Percentiles rank a stretch among this genome's conserved stretches.
phyloP scores from a whole-genome alignment of 1,139 yeast species.

The Blastobotrys petasosporus region DNA sequence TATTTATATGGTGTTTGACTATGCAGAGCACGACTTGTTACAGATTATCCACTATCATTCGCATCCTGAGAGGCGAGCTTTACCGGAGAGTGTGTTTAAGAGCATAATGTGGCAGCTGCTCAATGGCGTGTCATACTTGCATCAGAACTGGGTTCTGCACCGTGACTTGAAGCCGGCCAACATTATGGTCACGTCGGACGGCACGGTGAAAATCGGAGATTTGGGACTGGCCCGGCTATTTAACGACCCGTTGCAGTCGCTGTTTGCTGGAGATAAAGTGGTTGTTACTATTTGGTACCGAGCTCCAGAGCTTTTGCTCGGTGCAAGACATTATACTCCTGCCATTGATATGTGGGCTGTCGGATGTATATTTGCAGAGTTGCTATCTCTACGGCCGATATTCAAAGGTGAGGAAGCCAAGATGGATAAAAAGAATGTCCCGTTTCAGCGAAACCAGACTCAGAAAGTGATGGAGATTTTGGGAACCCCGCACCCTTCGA shows the following conservation, averaged over 20 bases:
- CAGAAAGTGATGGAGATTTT: constrained; percentile 83
- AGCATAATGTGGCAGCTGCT: constrained; percentile 87
- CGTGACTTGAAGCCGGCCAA: constrained; percentile 96
- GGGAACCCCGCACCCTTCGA: constrained; percentile 72
- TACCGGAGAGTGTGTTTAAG: constrained; percentile 71
- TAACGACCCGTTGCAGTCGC: constrained; percentile 79
- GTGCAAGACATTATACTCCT: constrained; percentile 91
- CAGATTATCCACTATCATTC: constrained; percentile 93
- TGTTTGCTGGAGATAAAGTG: constrained; percentile 92
- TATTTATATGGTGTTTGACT: constrained; percentile 92
- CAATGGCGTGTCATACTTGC: constrained; percentile 85
- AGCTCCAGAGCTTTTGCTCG: constrained; percentile 87
- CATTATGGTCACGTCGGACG: constrained; percentile 87
- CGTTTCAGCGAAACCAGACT: constrained; percentile 89
- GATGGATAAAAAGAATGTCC: constrained; percentile 87
- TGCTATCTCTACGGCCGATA: constrained; percentile 80
- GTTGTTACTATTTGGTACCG: constrained; percentile 98
- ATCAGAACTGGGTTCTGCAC: constrained; percentile 93
- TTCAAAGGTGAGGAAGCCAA: constrained; percentile 98
- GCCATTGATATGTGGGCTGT: constrained; percentile 97
- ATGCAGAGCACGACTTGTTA: constrained; percentile 88
- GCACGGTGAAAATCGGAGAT: constrained; percentile 92
- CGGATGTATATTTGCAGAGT: constrained; percentile 92
- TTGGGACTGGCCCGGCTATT: constrained; percentile 90
- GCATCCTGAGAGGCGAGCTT: constrained; percentile 75